Base-by-base conservation (phyloP, 2,329 filamentous ascomycete genomes). In the Talaromyces sp. region DNA sequence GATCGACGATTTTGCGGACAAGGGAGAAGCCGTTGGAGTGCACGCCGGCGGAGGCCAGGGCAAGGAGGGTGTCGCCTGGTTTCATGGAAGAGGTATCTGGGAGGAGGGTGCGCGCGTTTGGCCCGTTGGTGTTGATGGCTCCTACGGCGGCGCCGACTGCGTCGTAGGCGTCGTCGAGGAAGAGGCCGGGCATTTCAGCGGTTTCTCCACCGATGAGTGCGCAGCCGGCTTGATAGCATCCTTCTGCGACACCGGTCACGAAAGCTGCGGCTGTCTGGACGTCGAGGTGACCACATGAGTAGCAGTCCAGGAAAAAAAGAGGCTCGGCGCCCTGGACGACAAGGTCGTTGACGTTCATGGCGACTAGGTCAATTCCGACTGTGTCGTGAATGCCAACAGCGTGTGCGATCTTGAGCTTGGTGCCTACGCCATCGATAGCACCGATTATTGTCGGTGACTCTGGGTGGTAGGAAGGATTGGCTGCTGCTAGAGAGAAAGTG, bases 301-400 rank as follows among this genome's bases (percentile, higher is more conserved):
- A 97, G 85, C 96, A 98, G 82, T 99, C 95, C 68, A 98, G 88
- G 85, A 99, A 98, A 84, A 95, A 95, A 69, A 98, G 85, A 2
- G 95, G 93, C 71, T 95, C 92, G 13, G 95, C 95, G 63, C 95
- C 95, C 81, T 98, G 93, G 9, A 98, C 95, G 61, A 99, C 89
- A 0, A 99, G 85, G 74, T 99, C 95, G 78, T 99, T 99, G 75
- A 98, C 95, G 78, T 97, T 98, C 94, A 98, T 98, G 70, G 95
- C 95, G 3, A 99, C 95, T 41, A 99, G 86, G 76, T 99, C 95
- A 71, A 99, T 93, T 67, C 95, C 95, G 11, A 99, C 94, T 3
- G 93, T 97, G 78, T 94, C 89, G 79, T 97, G 95, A 80, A 96
- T 92, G 71, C 88, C 86, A 82, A 96, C 91, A 13, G 88, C 87